Base-by-base conservation (phyloP, 2,329 filamentous ascomycete genomes). In the Leptodontidium sp. region DNA sequence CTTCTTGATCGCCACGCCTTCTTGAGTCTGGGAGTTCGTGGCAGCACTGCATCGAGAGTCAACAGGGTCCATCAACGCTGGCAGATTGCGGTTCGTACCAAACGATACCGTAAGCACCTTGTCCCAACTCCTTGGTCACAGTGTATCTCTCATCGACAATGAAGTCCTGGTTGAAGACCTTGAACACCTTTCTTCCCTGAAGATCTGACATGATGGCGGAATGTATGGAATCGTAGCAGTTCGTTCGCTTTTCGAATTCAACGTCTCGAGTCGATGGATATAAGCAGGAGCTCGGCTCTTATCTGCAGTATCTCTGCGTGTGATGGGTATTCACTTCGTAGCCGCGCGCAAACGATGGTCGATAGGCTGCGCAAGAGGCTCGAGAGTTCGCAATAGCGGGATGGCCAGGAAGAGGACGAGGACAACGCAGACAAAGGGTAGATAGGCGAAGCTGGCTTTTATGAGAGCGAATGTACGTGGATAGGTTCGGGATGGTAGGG, bases 121-220 rank as follows among this genome's bases (percentile, higher is more conserved):
- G 96, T 57, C 96, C 96, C 66, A 99, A 87, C 85, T 99, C 96
- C 87, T 99, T 99, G 74, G 95, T 98, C 74, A 99, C 96, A 74
- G 93, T 97, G 84, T 99, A 99, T 77, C 95, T 91, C 83, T 98
- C 95, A 80, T 98, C 96, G 78, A 98, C 96, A 76, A 98, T 90
- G 80, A 99, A 99, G 85, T 99, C 96, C 80, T 99, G 96, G 86
- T 98, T 98, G 85, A 99, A 99, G 81, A 99, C 94, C 90, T 97
- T 97, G 88, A 97, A 98, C 82, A 95, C 89, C 87, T 97, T 98
- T 83, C 94, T 91, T 79, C 90, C 90, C 65, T 74, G 74, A 6
- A 79, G 74, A 65, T 79, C 77, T 68, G 77, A 67, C 78, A 79
- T 79, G 66, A 52, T 76, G 68, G 53, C 43, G 69, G 64, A 55